These are phyloP conservation scores for Ogataea methanolica DNA, from an alignment of 805 yeast species.

Conservation along the genomic window DNA sequence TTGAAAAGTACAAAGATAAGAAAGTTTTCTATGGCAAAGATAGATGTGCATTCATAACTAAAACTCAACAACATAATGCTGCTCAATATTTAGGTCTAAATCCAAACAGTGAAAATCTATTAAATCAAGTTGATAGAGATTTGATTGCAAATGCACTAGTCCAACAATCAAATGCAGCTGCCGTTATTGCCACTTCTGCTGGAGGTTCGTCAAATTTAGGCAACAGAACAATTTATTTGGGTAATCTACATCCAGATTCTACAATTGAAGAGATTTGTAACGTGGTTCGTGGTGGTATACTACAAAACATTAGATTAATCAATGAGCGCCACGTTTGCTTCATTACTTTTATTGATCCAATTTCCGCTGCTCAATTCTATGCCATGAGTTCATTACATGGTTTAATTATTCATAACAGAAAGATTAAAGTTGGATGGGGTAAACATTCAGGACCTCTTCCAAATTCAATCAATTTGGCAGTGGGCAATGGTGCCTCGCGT, in stretches of 20 bases:
- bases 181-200: conserved; percentile 92
- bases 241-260: conserved; percentile 83
- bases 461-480: conserved; percentile 82
- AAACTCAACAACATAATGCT: conserved; percentile 95
- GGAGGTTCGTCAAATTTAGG: conserved; percentile 93
- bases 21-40: conserved; percentile 92
- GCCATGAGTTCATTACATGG: conserved; percentile 93
- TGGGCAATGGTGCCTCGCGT: conserved; percentile 89
- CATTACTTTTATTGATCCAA: conserved; percentile 92
- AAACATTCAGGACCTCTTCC: conserved; percentile 92
- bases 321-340: conserved; percentile 89
- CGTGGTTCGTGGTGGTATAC: conserved; percentile 90
- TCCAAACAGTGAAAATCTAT: conserved; percentile 80
- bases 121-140: conserved; percentile 53
- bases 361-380: conserved; percentile 95
- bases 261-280: conserved; percentile 92
- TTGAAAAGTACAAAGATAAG: conserved; percentile 65
- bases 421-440: conserved; percentile 96
- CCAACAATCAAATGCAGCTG: conserved; percentile 95
- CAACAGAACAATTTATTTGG: conserved; percentile 88
- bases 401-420: conserved; percentile 74
- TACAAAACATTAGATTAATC: conserved; percentile 77
- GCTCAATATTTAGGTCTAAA: conserved; percentile 91
- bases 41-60: conserved; percentile 89
- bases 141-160: conserved; percentile 70